Evolutionary conservation across 768 basidiomycete genomes (phyloP), one percentile per base, ranked within the genome.

Genomic region (Serendipita sp.): DNA sequence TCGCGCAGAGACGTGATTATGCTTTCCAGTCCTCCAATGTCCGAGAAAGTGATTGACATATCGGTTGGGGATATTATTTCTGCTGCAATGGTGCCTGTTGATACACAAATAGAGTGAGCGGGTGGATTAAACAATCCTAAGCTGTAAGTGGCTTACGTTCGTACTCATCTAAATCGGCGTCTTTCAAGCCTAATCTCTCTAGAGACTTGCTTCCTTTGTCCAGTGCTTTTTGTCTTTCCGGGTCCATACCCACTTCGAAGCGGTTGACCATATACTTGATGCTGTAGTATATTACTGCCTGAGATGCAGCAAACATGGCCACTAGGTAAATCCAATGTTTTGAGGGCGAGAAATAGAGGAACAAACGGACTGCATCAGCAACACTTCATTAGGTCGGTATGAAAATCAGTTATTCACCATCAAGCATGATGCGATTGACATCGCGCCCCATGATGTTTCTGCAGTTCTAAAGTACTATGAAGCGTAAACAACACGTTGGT

Each of bases 11-110:
- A 90, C 18, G 84, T 80, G 64, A 97, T 85, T 68, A 97, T 96
- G 36, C 83, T 76, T 62, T 98, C 95, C 40, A 99, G 81, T 16
- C 96, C 96, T 16, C 95, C 96, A 63, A 99, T 88, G 69, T 95
- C 91, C 27, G 79, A 73, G 72, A 94, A 94, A 23, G 76, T 77
- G 55, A 88, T 80, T 55, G 79, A 75, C 63, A 95, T 94, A 69
- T 94, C 89, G 72, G 93, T 90, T 2, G 91, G 90, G 68, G 90
- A 87, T 66, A 98, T 90, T 23, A 98, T 83, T 70, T 98, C 94
- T 44, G 86, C 88, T 3, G 95, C 91, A 64, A 97, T 91, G 45
- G 84, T 85, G 65, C 83, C 88, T 89, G 66, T 52, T 18, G 31
- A 31, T n/a, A 40, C 6, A 13, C 40, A 40, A 40, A 40, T 40